phyloP scores from a whole-genome alignment of 352 stramenopile species.

The Pythium folliculosum region DNA sequence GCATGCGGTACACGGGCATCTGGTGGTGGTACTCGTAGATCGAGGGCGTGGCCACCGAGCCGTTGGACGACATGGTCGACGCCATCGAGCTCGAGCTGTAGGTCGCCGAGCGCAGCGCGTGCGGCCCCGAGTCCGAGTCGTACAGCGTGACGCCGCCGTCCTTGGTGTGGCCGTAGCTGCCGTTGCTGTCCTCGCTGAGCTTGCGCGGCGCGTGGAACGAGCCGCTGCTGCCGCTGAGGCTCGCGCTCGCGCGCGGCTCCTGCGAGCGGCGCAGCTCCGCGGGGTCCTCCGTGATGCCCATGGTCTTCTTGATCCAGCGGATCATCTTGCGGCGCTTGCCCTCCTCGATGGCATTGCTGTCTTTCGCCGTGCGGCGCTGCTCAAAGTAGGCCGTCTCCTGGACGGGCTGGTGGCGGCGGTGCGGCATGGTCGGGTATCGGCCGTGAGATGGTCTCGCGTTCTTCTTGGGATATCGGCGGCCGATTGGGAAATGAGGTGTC shows the following conservation, averaged over 20 bases:
- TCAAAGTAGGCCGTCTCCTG: constrained; percentile 7
- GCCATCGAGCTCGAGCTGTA: constrained; percentile 3
- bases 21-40: constrained; percentile 33
- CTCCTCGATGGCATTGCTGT: constrained; percentile 15
- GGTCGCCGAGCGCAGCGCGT: not conserved
- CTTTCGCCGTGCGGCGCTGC: constrained; percentile 15
- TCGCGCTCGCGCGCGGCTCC: not conserved
- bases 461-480: not conserved
- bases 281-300: constrained; percentile 24
- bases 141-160: constrained; percentile 16
- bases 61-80: constrained; percentile 15
- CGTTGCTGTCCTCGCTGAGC: constrained; percentile 19
- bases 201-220: constrained; percentile 4
- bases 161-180: constrained; percentile 6
- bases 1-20: constrained; percentile 10
- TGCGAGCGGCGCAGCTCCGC: constrained; percentile 2
- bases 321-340: constrained; percentile 31
- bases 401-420: not conserved
- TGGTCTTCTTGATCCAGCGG: constrained; percentile 32
- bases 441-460: not conserved
- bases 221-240: constrained; percentile 5
- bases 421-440: not conserved
- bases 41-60: constrained; percentile 7
- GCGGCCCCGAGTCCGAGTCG: not conserved
- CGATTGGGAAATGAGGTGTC: not conserved